Base-by-base conservation (phyloP, 306 rosid genomes). In the Acmispon strigosus region DNA sequence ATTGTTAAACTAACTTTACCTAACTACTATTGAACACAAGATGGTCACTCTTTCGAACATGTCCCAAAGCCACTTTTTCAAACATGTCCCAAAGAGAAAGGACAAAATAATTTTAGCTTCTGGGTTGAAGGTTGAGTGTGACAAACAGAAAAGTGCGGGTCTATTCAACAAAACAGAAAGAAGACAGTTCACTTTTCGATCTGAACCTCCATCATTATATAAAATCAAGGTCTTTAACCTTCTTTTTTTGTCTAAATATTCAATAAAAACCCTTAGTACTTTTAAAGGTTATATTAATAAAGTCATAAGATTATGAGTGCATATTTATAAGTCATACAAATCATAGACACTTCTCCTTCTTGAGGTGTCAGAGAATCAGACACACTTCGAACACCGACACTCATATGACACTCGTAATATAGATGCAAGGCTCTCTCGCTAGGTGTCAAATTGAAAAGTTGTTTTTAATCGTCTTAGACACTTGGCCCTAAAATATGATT, bases 1-100 rank as follows among this genome's bases (percentile, higher is more conserved):
- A 80, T 51, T 71, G 67, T 16, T 50, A 66, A 70, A 76, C 58
- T 18, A 50, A 6, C 37, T 32, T 59, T 58, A 19, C 10, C 29
- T 6, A 18, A 39, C 34, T 18, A 62, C 29, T 22, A 80, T 58
- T 8, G 32, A 73, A 73, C 50, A 19, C 29, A 37, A 19, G 53
- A 48, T 54, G 10, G 13, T 29, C 36, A 17, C 17, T 51, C 53
- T 50, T 36, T 49, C 70, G 62, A 18, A 11, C 10, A 16, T 13
- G 12, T 36, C 72, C 45, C 19, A 16, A 64, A 27, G 56, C 37
- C 37, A 32, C 37, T 32, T 32, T 32, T 0, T 32, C 37, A 32
- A 32, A 32, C 37, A 32, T 27, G 34, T 32, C 37, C 32, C 19
- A 16, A 64, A 42, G 56, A 64, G 22, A 29, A 56, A 55, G 17